Base-by-base conservation (phyloP, 164 flowering plant species). In the Vitis rupestris region DNA sequence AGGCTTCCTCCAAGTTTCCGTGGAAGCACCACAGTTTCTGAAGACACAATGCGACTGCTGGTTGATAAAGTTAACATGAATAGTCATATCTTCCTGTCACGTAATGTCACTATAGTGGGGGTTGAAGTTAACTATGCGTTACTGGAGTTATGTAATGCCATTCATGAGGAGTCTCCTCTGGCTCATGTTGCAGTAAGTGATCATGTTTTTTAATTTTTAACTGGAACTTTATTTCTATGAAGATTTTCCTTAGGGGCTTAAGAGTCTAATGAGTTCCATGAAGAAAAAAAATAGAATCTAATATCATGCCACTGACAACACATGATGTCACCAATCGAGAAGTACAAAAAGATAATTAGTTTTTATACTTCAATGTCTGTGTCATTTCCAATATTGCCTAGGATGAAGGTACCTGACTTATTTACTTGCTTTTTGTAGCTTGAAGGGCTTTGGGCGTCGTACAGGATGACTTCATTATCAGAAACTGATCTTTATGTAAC, bases 361-460 rank as follows among this genome's bases (percentile, higher is more conserved):
- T 31, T 13, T 1, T 13, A 1, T 10, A 11, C 16, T 3, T 15
- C 12, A 10, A 2, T 8, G 2, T 52, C 4, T 59, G 48, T 47
- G 17, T 5, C 47, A 8, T 66, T 50, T 71, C 12, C 2, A 23
- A n/a, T 31, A 47, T 51, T 68, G 13, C 56, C n/a, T 44, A 0
- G 16, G 16, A 62, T 58, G 27, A 63, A 11, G 48, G 10, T 37
- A 4, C 52, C 4, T 52, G n/a, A 27, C 10, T 50, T 53, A 10
- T 64, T 55, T 70, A 10, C 54, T 55, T 76, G 69, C 29, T 64
- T 79, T 31, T 47, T 85, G 74, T 95, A 96, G 99, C 81, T 96
- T n/a, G 97, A 96, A 82, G 95, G 91, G 57, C 86, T 96, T 59
- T 96, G 99, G 99, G 92, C 91, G n/a, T 89, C 92, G 54, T 93